Percentiles rank a stretch among this genome's conserved stretches.
Conservation (phyloP, 2,329 filamentous ascomycete genomes). For the Fusarium sp. region DNA sequence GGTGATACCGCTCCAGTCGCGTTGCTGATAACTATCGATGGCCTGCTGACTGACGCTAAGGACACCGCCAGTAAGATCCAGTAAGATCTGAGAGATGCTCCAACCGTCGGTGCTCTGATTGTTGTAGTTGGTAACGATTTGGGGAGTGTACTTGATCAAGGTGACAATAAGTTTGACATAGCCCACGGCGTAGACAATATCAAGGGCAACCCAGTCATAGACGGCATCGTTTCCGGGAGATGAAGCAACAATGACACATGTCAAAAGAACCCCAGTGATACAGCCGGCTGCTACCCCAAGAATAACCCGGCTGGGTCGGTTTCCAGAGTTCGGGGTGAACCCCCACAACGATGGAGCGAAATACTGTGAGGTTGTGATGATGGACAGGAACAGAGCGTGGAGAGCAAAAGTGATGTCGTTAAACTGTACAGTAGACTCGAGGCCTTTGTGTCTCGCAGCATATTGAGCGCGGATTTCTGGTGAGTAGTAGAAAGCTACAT, state of each 20-base stretch:
- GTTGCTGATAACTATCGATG: conserved; percentile 85
- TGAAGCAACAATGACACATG: conserved; percentile 58
- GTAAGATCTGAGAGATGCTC: conserved; percentile 84
- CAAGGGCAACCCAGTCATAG: conserved; percentile 68
- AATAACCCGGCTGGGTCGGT: conserved; percentile 68
- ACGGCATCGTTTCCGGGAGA: conserved; percentile 50
- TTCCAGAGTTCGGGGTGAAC: conserved; percentile 69
- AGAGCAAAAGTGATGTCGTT: conserved; percentile 92
- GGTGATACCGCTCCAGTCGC: conserved; percentile 89
- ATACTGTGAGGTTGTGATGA: conserved; percentile 80
- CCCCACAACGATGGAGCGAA: conserved; percentile 79
- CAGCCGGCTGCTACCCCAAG: conserved; percentile 76
- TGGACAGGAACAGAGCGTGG: conserved; percentile 79
- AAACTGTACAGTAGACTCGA: conserved; percentile 83
- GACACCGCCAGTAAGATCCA: conserved; percentile 84
- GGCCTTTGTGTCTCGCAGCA: conserved; percentile 77
- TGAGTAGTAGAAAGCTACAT: conserved; percentile 80
- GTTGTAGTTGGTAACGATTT: conserved; percentile 83
- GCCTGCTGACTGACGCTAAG: conserved; percentile 83
- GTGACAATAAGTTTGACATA: conserved; percentile 92
- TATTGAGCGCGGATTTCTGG: conserved; percentile 83
- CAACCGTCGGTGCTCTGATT: conserved; percentile 88
- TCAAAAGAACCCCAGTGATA: conserved; percentile 65
- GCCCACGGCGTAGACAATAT: conserved; percentile 74
- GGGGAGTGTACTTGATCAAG: conserved; percentile 91